phyloP scores from a whole-genome alignment of 148 eudicot genomes.

The Chenopodium suecicum region DNA sequence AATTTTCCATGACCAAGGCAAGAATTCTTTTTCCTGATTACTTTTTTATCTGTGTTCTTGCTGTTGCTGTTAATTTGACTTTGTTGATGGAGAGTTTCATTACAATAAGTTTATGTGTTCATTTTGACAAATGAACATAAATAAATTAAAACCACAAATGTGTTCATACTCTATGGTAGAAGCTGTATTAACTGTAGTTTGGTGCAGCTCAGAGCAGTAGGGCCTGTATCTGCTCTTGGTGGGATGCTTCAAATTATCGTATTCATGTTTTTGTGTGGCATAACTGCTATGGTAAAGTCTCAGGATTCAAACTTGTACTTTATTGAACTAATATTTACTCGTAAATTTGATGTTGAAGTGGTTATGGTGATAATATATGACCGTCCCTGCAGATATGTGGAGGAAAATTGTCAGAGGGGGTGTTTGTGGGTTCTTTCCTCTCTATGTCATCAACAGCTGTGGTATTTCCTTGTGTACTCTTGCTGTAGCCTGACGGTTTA shows the following conservation, averaged over 20 bases:
- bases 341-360: conserved; percentile 8
- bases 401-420: conserved; percentile 94
- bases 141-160: neutral
- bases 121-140: neutral
- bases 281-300: conserved; percentile 70
- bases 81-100: neutral
- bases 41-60: neutral
- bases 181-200: conserved; percentile 20
- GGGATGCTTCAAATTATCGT: conserved; percentile 88
- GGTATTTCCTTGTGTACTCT: conserved; percentile 41
- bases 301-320: conserved; percentile 10
- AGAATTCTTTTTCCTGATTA: conserved; percentile 6
- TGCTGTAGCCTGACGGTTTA: conserved; percentile 15
- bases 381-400: conserved; percentile 69
- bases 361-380: conserved; percentile 6
- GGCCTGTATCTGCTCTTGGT: conserved; percentile 96
- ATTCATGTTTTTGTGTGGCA: conserved; percentile 78
- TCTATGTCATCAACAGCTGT: conserved; percentile 99
- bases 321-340: neutral
- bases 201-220: conserved; percentile 87
- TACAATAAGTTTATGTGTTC: neutral
- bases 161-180: neutral
- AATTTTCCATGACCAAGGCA: conserved; percentile 93
- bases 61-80: neutral
- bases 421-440: conserved; percentile 94